Percentiles rank a stretch among this genome's conserved stretches.
phyloP scores from a whole-genome alignment of 768 basidiomycete species.

The Aureoboletus auriporus region DNA sequence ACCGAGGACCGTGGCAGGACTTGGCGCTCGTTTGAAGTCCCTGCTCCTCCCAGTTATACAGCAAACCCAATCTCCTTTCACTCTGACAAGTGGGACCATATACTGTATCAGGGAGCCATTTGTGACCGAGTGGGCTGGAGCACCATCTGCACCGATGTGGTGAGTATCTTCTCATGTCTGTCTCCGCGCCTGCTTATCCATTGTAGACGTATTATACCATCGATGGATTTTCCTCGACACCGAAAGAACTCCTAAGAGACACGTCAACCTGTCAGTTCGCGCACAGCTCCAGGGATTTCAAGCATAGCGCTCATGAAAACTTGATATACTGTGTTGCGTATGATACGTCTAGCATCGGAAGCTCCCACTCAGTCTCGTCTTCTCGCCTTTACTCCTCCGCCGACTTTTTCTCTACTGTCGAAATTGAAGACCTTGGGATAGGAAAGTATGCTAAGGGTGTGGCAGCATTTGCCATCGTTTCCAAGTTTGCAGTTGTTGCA shows the following conservation, averaged over 20 bases:
- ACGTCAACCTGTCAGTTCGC: constrained; percentile 86
- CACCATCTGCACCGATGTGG: constrained; percentile 68
- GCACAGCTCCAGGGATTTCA: constrained; percentile 80
- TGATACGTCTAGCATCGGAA: constrained; percentile 50
- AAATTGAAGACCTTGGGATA: constrained; percentile 83
- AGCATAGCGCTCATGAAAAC: constrained; percentile 66
- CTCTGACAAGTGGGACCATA: constrained; percentile 70
- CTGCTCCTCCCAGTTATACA: constrained; percentile 43
- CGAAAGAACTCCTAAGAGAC: constrained; percentile 60
- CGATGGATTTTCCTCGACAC: constrained; percentile 67
- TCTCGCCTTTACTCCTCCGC: constrained; percentile 78
- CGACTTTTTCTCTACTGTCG: constrained; percentile 70
- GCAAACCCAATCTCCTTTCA: constrained; percentile 81
- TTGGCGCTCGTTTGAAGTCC: constrained; percentile 80
- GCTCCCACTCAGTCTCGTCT: constrained; percentile 44
- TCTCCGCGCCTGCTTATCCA: constrained; percentile 6
- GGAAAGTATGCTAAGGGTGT: constrained; percentile 84
- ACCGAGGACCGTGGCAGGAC: constrained; percentile 84
- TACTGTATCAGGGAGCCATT: constrained; percentile 72
- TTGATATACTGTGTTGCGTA: constrained; percentile 90
- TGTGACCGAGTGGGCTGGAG: constrained; percentile 59
- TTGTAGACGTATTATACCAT: constrained; percentile 84
- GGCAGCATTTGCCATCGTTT: constrained; percentile 89
- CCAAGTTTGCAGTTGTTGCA: constrained; percentile 90
- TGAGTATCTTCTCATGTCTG: constrained; percentile 19